These are phyloP conservation scores for Heimioporus sp. DNA, from an alignment of 768 basidiomycete species.

Conservation along the genomic window DNA sequence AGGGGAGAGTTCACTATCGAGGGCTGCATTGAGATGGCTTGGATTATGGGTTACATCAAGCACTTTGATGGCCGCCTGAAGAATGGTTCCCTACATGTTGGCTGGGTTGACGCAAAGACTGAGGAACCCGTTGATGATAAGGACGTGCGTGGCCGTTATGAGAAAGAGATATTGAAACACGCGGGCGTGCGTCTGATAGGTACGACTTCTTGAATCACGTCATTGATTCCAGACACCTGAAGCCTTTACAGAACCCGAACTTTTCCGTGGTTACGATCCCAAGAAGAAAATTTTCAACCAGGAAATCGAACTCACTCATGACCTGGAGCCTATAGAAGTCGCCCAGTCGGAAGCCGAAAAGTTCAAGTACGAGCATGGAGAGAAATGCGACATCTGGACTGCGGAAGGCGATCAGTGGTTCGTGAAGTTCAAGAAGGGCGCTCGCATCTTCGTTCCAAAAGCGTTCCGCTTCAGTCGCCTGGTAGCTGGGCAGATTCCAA, in stretches of 20 bases:
- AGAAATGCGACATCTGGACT: constrained; percentile 95
- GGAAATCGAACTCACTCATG: constrained; percentile 94
- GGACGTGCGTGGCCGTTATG: constrained; percentile 90
- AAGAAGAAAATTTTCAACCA: constrained; percentile 97
- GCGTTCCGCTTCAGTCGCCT: constrained; percentile 92
- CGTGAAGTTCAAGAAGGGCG: constrained; percentile 98
- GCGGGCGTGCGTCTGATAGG: constrained; percentile 94
- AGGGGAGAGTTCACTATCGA: constrained; percentile 96
- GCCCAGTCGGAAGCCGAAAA: constrained; percentile 87
- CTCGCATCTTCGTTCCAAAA: constrained; percentile 90
- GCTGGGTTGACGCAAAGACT: constrained; percentile 96
- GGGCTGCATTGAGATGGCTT: constrained; percentile 99
- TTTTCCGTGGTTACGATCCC: constrained; percentile 97
- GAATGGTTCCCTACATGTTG: constrained; percentile 89
- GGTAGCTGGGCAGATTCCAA: constrained; percentile 95
- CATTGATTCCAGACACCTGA: constrained; percentile 10
- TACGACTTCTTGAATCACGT: constrained; percentile 35
- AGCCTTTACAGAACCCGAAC: constrained; percentile 75
- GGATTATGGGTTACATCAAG: constrained; percentile 99
- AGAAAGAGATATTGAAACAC: constrained; percentile 89
- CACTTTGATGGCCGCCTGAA: constrained; percentile 98
- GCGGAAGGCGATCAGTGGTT: constrained; percentile 93
- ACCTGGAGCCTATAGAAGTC: constrained; percentile 94
- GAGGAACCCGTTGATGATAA: constrained; percentile 96
- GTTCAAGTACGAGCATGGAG: constrained; percentile 95